Conservation (phyloP, 2,329 filamentous ascomycete species). For the Cladophialophora carrionii region DNA sequence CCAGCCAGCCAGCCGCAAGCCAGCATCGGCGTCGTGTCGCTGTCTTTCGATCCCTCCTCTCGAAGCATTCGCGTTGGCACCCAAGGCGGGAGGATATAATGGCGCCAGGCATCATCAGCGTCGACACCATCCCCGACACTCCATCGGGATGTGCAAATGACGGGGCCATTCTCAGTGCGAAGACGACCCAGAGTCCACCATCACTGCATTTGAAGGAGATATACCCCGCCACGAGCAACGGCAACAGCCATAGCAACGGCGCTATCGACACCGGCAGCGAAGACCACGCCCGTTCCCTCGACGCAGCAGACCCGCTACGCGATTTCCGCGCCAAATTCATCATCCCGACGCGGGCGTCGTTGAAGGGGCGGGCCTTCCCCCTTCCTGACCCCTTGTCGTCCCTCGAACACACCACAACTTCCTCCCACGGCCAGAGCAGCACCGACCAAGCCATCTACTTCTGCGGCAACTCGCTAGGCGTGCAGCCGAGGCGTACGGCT, state of each 20-base stretch:
- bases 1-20: no score
- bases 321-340: constrained; percentile 71
- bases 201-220: neutral
- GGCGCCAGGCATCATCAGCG: constrained; percentile 23
- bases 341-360: constrained; percentile 72
- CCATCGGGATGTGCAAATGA: no score
- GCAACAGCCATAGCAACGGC: neutral
- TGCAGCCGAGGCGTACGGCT: constrained; percentile 72
- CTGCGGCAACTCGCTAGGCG: constrained; percentile 85
- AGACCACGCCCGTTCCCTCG: constrained; percentile 56
- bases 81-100: constrained; percentile 9
- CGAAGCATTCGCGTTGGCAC: neutral
- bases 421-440: neutral
- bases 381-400: neutral
- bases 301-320: constrained; percentile 62
- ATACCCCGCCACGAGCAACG: neutral
- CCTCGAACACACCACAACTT: neutral
- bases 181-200: neutral
- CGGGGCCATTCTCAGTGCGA: no score
- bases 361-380: constrained; percentile 64
- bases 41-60: neutral
- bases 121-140: no score
- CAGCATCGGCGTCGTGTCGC: neutral
- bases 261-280: constrained; percentile 29
- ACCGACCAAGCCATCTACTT: constrained; percentile 65